Conservation (phyloP, 1,284 basidiomycete genomes). For the Vanrija sp. region DNA sequence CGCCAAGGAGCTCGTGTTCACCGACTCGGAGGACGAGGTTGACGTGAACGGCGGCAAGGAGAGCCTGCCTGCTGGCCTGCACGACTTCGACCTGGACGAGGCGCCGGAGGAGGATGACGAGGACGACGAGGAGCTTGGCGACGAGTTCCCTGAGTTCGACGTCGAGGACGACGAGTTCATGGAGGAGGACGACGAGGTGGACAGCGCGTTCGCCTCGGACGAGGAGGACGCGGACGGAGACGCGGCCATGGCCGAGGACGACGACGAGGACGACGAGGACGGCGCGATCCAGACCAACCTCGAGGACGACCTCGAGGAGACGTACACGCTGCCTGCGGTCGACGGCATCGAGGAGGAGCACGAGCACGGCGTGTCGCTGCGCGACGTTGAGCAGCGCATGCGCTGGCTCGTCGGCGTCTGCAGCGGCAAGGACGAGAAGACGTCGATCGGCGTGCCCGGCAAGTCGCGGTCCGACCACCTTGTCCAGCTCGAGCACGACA, state of each 20-base stretch:
- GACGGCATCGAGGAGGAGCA: slow-evolving; percentile 80
- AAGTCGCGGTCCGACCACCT: slow-evolving; percentile 86
- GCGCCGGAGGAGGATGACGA: slow-evolving; percentile 38
- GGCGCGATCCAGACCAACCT: slow-evolving; percentile 50
- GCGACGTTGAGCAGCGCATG: slow-evolving; percentile 83
- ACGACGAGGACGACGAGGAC: slow-evolving; percentile 46
- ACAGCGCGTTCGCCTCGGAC: slow-evolving; percentile 38
- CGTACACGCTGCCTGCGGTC: slow-evolving; percentile 74
- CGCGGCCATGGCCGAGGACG: slow-evolving; percentile 25
- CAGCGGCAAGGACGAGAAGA: slow-evolving; percentile 62
- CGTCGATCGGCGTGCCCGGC: slow-evolving; percentile 52
- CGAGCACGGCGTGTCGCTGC: slow-evolving; percentile 63
- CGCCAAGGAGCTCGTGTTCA: slow-evolving; percentile 61
- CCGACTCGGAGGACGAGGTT: slow-evolving; percentile 59
- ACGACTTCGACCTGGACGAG: slow-evolving; percentile 49
- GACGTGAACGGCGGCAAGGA: slow-evolving; percentile 45
- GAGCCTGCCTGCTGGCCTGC: slow-evolving; percentile 41
- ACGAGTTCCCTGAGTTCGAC: slow-evolving; percentile 47
- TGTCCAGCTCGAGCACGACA: slow-evolving; percentile 81
- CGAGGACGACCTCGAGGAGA: slow-evolving; percentile 59
- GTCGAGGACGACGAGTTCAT: slow-evolving; percentile 54
- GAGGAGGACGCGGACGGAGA: slow-evolving; percentile 41
- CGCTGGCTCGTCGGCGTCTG: slow-evolving; percentile 79
- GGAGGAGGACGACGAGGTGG: slow-evolving; percentile 52
- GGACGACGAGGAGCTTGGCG: slow-evolving; percentile 51